Base-by-base conservation (phyloP, 2,329 filamentous ascomycete genomes). In the Sporothrix variecibatus region DNA sequence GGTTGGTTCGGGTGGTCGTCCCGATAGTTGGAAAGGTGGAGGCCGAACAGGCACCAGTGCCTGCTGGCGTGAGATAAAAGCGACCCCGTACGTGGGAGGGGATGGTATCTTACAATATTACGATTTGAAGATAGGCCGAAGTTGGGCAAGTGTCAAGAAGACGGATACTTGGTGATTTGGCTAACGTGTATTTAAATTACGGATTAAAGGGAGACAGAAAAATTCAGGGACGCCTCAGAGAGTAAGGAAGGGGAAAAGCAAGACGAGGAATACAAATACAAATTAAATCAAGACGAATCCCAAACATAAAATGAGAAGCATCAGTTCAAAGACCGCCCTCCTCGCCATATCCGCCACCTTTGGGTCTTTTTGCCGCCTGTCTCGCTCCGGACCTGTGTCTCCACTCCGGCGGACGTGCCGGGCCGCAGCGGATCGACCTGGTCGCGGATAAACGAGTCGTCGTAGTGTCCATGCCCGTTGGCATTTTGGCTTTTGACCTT, bases 341-440 rank as follows among this genome's bases (percentile, higher is more conserved):
- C 43, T 40, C 28, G 53, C 38, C 15, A 51, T 49, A 56, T 58
- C 20, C 38, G 11, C 51, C 49, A 60, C n/a, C 43, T 8, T 40
- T 15, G 6, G 2, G 56, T 31, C 60, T 62, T 68, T 28, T 38
- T 34, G n/a, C 26, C 23, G 12, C 38, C 49, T 4, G 49, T 62
- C 40, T 71, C 64, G 71, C 71, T 73, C 67, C 68, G 65, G 46
- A 75, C 71, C 17, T 12, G 58, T 9, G 74, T 71, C 67, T 75
- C 74, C 17, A 71, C 71, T 12, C 73, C 62, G 20, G 51, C 73
- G 26, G 62, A 34, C 62, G 70, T 60, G 11, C 60, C 71, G 3
- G 46, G 38, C 72, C 71, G 38, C 31, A 77, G 51, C n/a, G 76
- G 76, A 28, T 75, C 75, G 6, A 77, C 75, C 20, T 74, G 64